A percentile compares a stretch with the other conserved stretches of the same genome.
Conservation (phyloP, 345 rosid species). For the Durio zibethinus region DNA sequence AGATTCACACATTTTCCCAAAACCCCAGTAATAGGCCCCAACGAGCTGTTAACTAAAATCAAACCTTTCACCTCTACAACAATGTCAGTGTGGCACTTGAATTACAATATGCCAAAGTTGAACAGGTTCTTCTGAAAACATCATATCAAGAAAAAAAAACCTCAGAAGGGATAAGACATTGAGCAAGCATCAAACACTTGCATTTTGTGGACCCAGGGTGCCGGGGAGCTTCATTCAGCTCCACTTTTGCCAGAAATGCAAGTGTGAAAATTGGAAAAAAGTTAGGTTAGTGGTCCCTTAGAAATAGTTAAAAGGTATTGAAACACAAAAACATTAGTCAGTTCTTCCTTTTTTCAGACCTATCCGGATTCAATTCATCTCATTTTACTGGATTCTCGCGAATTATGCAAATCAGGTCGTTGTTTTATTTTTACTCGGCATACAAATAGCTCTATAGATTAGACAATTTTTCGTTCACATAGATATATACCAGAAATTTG, state of each 20-base stretch:
- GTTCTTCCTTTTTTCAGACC: neutral
- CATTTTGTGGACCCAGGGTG: neutral
- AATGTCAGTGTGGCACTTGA: neutral
- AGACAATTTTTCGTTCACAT: no score
- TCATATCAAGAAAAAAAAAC: neutral
- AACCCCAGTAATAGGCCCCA: neutral
- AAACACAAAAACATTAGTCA: neutral
- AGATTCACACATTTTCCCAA: neutral
- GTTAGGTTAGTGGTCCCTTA: constrained; percentile 4
- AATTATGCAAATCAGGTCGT: neutral
- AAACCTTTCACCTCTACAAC: neutral
- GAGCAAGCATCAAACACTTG: neutral
- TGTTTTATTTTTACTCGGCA: neutral
- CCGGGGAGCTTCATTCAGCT: neutral
- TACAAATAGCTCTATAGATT: neutral
- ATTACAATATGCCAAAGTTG: neutral
- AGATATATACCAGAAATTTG: no score
- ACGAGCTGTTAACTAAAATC: neutral
- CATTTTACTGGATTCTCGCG: neutral
- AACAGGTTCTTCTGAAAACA: no score
- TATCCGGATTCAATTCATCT: neutral
- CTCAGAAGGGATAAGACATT: neutral
- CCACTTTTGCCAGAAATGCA: neutral
- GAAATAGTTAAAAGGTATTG: constrained; percentile 3
- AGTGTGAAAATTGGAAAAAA: neutral